Conservation (phyloP, 345 rosid genomes). For the Carallia pectinifolia region DNA sequence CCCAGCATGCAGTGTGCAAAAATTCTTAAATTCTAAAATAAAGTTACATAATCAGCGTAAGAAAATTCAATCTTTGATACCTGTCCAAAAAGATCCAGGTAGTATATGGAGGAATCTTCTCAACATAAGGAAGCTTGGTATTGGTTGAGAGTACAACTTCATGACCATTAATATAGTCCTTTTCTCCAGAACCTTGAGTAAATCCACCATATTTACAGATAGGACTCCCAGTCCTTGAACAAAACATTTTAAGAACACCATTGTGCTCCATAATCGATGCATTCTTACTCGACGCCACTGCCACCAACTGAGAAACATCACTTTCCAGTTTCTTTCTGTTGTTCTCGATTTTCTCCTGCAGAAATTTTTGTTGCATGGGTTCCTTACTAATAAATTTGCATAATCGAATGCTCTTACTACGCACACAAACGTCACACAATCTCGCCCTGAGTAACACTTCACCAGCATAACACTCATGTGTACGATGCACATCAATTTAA, state of each 20-base stretch:
- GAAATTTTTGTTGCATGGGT: conserved; percentile 3
- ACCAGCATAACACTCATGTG: too few relatives aligned
- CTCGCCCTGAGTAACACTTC: too few relatives aligned
- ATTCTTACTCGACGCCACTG: conserved; percentile 44
- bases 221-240: conserved; percentile 52
- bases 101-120: conserved; percentile 88
- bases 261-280: conserved; percentile 22
- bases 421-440: too few relatives aligned
- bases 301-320: conserved; percentile 40
- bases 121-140: conserved; percentile 54
- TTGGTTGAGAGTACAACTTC: conserved; percentile 49
- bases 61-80: conserved; percentile 33
- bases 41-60: too few relatives aligned
- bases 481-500: too few relatives aligned
- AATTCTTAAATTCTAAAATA: too few relatives aligned
- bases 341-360: conserved; percentile 67
- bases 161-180: conserved; percentile 57
- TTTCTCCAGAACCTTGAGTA: conserved; percentile 57
- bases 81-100: conserved; percentile 96
- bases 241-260: conserved; percentile 35
- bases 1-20: too few relatives aligned
- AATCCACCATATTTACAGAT: conserved; percentile 55
- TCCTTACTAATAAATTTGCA: neutral
- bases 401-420: too few relatives aligned
- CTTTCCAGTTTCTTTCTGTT: conserved; percentile 57